phyloP scores from a whole-genome alignment of 1,139 yeast genomes.

The Zygotorulaspora mrakii region DNA sequence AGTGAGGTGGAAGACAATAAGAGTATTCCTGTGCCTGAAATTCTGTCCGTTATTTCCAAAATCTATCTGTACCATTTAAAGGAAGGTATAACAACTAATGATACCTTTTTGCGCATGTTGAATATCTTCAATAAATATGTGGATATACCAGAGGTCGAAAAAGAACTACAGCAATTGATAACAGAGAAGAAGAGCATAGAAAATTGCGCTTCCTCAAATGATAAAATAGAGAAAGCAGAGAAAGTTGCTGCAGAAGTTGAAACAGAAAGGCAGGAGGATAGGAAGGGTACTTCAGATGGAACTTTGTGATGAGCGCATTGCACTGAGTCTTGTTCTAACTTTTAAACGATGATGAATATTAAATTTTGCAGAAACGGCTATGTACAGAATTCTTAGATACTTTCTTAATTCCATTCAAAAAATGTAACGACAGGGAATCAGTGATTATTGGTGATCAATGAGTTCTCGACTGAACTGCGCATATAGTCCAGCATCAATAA shows the following conservation, averaged over 20 bases:
- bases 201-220: constrained; percentile 3
- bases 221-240: not conserved
- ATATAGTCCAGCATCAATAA: constrained; percentile 79
- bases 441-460: constrained; percentile 3
- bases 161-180: constrained; percentile 40
- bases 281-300: too few species aligned
- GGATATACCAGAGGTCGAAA: constrained; percentile 42
- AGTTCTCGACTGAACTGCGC: constrained; percentile 41
- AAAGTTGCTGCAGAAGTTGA: not conserved
- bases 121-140: constrained; percentile 48
- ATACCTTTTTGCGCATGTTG: constrained; percentile 46
- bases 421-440: not conserved
- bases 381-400: not conserved
- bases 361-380: not conserved
- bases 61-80: constrained; percentile 60
- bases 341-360: not conserved
- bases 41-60: constrained; percentile 55
- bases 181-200: constrained; percentile 37
- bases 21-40: constrained; percentile 12
- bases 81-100: constrained; percentile 41
- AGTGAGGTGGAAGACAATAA: constrained; percentile 11
- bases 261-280: too few species aligned
- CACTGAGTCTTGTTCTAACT: not conserved
- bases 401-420: not conserved
- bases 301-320: too few species aligned